Percentiles rank a stretch among this genome's conserved stretches.
phyloP scores from a whole-genome alignment of 176 grass and related monocot genomes.

The Carex kokanica region DNA sequence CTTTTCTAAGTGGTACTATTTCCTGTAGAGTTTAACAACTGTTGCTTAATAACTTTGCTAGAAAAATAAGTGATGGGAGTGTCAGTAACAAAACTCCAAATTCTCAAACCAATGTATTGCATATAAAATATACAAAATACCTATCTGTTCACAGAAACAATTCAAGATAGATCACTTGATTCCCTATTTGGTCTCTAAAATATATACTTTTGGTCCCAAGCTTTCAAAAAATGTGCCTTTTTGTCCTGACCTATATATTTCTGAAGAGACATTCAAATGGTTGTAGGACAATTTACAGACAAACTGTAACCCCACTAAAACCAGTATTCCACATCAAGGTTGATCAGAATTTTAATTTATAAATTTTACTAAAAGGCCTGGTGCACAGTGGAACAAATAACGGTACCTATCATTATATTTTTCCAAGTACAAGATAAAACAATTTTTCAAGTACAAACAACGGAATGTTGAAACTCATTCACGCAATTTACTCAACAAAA shows the following conservation, averaged over 20 bases:
- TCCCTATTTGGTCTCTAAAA: not conserved
- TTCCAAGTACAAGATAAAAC: not conserved
- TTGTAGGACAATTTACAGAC: not conserved
- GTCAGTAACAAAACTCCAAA: not conserved
- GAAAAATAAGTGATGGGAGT: not conserved
- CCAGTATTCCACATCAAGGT: not conserved
- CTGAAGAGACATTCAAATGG: not conserved
- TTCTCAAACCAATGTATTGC: not conserved
- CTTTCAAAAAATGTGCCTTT: not conserved
- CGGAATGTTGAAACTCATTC: not conserved
- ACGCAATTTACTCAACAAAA: not conserved
- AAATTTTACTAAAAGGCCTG: not conserved
- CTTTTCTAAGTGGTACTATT: constrained; percentile 97
- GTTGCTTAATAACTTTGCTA: not conserved
- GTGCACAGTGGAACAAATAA: not conserved
- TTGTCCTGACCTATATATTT: not conserved
- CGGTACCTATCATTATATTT: not conserved
- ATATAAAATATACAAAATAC: not conserved
- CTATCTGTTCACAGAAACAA: not conserved
- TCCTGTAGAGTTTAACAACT: constrained; percentile 44
- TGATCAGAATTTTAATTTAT: not conserved
- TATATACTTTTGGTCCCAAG: not conserved
- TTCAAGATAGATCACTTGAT: not conserved
- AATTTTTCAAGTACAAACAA: not conserved
- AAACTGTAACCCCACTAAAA: not conserved